Evolutionary conservation across 495 filamentous ascomycete species (phyloP).

Genomic region (Aspergillus sclerotiicarbonarius): DNA sequence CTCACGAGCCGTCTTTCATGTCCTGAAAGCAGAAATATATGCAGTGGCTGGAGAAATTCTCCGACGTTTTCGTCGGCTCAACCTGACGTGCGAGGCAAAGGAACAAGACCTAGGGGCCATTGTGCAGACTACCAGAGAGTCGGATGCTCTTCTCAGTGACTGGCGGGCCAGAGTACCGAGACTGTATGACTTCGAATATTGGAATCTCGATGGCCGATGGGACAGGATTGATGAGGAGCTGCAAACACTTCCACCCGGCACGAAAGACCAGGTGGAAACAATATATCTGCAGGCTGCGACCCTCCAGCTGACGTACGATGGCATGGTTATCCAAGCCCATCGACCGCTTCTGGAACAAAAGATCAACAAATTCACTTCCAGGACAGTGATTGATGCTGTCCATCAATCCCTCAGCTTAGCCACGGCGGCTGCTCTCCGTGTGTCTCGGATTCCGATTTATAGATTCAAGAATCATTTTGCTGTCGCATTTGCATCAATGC

Average conservation of each 20-base stretch:
- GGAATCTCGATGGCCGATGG: background rate
- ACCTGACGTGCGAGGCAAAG: too few species aligned
- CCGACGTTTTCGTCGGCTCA: background rate
- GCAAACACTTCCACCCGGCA: constrained; percentile 3
- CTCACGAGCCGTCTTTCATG: background rate
- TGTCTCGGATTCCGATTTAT: constrained; percentile 20
- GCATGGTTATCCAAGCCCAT: constrained; percentile 19
- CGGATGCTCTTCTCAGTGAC: background rate
- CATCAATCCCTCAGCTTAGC: constrained; percentile 16
- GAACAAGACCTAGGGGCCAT: background rate
- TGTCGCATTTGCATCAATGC: constrained; percentile 18
- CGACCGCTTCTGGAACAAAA: constrained; percentile 16
- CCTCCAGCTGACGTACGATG: constrained; percentile 21
- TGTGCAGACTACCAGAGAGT: background rate
- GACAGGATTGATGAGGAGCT: background rate
- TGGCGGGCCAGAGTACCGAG: background rate
- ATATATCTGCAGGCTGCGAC: constrained; percentile 22
- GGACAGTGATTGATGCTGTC: constrained; percentile 14
- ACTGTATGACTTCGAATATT: background rate
- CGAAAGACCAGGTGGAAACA: constrained; percentile 16
- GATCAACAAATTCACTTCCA: constrained; percentile 3
- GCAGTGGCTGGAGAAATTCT: background rate
- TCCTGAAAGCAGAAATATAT: background rate
- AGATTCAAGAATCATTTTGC: constrained; percentile 22
- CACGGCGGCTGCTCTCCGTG: constrained; percentile 21